Evolutionary conservation across 2,329 filamentous ascomycete genomes (phyloP).

Genomic region (Colletotrichum orbiculare): DNA sequence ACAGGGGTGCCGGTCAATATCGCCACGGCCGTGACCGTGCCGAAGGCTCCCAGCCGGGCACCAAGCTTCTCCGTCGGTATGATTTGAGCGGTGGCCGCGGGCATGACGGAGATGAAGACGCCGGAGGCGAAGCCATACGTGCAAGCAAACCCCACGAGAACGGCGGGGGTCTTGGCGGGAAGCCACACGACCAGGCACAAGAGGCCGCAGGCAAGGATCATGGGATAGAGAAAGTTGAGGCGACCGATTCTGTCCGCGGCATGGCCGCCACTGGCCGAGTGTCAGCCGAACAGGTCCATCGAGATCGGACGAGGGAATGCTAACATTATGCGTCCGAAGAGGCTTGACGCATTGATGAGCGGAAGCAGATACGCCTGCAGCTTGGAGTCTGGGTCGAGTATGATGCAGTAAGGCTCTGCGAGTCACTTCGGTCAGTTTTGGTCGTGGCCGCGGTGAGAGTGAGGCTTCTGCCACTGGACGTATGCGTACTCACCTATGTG

Average conservation of each 20-base stretch:
- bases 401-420: constrained; percentile 51
- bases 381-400: constrained; percentile 42
- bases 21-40: constrained; percentile 12
- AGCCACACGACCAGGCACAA: constrained; percentile 29
- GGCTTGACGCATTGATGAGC: constrained; percentile 57
- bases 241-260: constrained; percentile 30
- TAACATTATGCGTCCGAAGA: constrained; percentile 54
- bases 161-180: constrained; percentile 12
- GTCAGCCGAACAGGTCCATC: neutral
- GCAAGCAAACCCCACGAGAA: constrained; percentile 25
- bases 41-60: constrained; percentile 7
- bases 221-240: constrained; percentile 33
- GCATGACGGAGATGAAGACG: constrained; percentile 15
- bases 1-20: constrained; percentile 11
- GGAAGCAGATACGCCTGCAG: constrained; percentile 55
- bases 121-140: constrained; percentile 26
- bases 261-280: constrained; percentile 12
- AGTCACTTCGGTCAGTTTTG: neutral
- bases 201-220: constrained; percentile 28
- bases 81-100: constrained; percentile 9
- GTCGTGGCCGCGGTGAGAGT: too few relatives aligned
- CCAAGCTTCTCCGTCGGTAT: constrained; percentile 8
- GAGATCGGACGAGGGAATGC: neutral
- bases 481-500: constrained; percentile 42
- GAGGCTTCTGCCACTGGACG: too few relatives aligned